phyloP scores from a whole-genome alignment of 1,284 basidiomycete genomes.

The Trametes versicolor region DNA sequence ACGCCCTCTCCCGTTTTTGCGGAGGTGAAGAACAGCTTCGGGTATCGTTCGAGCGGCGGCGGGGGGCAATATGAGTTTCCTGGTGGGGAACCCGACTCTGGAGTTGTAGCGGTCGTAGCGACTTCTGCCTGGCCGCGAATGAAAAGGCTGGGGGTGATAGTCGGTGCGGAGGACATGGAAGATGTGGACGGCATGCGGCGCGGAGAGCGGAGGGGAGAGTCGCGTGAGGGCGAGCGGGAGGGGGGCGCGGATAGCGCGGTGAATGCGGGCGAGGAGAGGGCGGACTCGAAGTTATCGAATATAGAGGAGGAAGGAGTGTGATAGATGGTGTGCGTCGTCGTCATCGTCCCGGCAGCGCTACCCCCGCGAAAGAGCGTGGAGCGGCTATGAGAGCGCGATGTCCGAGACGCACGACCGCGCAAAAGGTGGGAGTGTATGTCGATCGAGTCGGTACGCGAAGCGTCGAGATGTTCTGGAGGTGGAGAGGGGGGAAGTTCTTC shows the following conservation, averaged over 20 bases:
- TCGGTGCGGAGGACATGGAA: constrained; percentile 62
- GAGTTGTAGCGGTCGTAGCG: constrained; percentile 35
- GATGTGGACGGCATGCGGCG: constrained; percentile 53
- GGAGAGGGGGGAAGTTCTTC: constrained; percentile 29
- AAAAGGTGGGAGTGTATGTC: constrained; percentile 34
- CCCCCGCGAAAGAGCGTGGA: constrained; percentile 51
- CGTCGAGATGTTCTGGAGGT: constrained; percentile 35
- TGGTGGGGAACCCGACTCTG: constrained; percentile 37
- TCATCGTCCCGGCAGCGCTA: constrained; percentile 63
- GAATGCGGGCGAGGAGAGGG: constrained; percentile 66
- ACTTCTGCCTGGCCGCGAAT: constrained; percentile 46
- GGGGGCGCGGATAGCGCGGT: constrained; percentile 42
- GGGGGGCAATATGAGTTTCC: constrained; percentile 40
- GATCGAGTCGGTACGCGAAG: constrained; percentile 43
- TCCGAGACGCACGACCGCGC: constrained; percentile 41
- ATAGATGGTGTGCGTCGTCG: constrained; percentile 67
- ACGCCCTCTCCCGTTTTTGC: constrained; percentile 82
- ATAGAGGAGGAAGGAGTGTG: constrained; percentile 82
- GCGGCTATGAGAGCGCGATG: constrained; percentile 54
- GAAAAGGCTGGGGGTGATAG: constrained; percentile 72
- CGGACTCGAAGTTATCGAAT: constrained; percentile 59
- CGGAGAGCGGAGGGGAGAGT: constrained; percentile 32
- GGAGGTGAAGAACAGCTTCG: constrained; percentile 75
- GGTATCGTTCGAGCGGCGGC: constrained; percentile 56
- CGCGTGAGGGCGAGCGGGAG: constrained; percentile 38